Conservation (phyloP, 202 grass and related monocot species). For the Musa balbisiana region DNA sequence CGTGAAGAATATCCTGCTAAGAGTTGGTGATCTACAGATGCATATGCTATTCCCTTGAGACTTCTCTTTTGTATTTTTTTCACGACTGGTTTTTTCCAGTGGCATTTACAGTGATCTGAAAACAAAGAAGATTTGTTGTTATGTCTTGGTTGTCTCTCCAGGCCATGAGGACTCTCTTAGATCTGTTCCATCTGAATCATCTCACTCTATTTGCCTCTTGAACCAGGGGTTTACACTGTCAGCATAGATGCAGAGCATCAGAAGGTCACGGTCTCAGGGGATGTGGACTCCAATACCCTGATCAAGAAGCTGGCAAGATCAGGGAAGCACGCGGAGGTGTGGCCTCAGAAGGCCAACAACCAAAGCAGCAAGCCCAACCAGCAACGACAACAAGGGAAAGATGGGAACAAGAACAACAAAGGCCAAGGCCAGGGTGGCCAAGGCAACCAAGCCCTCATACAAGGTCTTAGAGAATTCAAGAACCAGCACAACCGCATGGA, state of each 20-base stretch:
- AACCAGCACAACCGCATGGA: constrained; percentile 62
- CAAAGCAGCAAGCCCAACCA: constrained; percentile 42
- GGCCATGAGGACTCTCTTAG: not conserved
- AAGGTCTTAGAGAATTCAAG: constrained; percentile 84
- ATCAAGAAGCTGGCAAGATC: constrained; percentile 73
- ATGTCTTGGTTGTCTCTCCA: too few relatives aligned
- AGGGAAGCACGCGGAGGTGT: constrained; percentile 87
- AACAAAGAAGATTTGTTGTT: not conserved
- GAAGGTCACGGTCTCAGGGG: constrained; percentile 78
- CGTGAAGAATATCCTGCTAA: not conserved
- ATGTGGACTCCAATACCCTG: constrained; percentile 57
- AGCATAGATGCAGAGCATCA: constrained; percentile 78
- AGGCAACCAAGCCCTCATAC: constrained; percentile 64
- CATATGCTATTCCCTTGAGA: not conserved
- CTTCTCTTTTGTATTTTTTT: not conserved
- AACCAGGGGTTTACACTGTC: constrained; percentile 80
- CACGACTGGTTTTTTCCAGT: not conserved
- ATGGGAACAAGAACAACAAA: constrained; percentile 4
- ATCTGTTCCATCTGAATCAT: not conserved
- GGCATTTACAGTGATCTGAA: not conserved
- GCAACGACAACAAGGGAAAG: constrained; percentile 40
- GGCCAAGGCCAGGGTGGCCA: constrained; percentile 32
- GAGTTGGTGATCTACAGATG: not conserved
- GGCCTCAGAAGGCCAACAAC: constrained; percentile 50
- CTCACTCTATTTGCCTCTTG: constrained; percentile 5